Conservation (phyloP, 495 filamentous ascomycete species). For the Hypoxylon intermedium region DNA sequence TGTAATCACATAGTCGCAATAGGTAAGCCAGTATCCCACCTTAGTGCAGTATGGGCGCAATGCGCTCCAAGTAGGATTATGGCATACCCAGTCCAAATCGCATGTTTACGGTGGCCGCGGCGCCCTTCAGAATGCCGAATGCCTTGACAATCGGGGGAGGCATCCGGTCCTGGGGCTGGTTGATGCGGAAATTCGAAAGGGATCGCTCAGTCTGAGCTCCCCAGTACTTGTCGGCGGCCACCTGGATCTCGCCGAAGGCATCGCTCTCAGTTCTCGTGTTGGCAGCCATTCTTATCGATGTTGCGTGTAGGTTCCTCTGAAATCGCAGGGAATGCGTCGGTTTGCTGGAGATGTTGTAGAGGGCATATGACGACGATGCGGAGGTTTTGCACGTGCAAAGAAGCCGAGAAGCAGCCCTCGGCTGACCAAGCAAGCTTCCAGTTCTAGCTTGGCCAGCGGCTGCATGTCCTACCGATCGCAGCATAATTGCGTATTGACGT, state of each 20-base stretch:
- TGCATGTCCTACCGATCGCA: conserved; percentile 53
- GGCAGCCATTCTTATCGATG: conserved; percentile 56
- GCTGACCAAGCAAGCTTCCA: conserved; percentile 34
- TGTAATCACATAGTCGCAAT: conserved; percentile 40
- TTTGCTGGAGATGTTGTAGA: conserved; percentile 27
- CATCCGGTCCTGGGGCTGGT: conserved; percentile 99
- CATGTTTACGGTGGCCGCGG: conserved; percentile 96
- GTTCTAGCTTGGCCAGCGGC: conserved; percentile 47
- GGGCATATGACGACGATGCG: conserved; percentile 24
- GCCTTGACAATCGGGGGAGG: conserved; percentile 88
- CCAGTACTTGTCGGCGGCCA: conserved; percentile 96
- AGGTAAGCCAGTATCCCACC: conserved; percentile 34
- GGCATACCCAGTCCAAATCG: conserved; percentile 87
- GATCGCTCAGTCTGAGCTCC: conserved; percentile 98
- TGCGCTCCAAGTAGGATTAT: conserved; percentile 15
- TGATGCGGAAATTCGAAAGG: conserved; percentile 97
- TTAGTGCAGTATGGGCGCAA: conserved; percentile 14
- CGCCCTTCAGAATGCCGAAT: conserved; percentile 97
- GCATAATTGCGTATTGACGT: conserved; percentile 50
- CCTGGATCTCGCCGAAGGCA: conserved; percentile 96
- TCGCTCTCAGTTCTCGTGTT: conserved; percentile 84
- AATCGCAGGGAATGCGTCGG: conserved; percentile 36
- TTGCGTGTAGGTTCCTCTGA: conserved; percentile 57
- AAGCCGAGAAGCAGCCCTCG: conserved; percentile 49
- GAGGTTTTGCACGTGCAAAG: conserved; percentile 51